A percentile compares a stretch with the other conserved stretches of the same genome.
phyloP scores from a whole-genome alignment of 2,329 filamentous ascomycete genomes.

The Gremmenia infestans region DNA sequence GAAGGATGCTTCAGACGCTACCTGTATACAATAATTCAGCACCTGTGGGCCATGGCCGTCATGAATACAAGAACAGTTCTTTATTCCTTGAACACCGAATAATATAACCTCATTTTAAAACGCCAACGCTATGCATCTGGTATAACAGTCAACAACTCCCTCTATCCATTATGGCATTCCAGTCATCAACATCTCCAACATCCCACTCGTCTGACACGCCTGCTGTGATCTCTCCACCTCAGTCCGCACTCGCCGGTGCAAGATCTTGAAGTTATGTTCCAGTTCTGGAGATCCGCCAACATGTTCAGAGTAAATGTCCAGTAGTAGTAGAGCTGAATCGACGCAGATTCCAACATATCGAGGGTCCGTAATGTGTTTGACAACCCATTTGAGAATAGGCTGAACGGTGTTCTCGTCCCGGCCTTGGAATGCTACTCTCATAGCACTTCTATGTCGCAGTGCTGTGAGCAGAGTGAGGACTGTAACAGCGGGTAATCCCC shows the following conservation, averaged over 20 bases:
- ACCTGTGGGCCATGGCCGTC: too few species aligned
- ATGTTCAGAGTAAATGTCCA: constrained; percentile 84
- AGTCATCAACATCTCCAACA: constrained; percentile 74
- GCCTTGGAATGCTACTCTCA: constrained; percentile 72
- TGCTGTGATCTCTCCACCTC: constrained; percentile 81
- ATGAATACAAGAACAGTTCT: background rate
- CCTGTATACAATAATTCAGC: too few species aligned
- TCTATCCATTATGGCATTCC: constrained; percentile 31
- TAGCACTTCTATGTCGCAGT: constrained; percentile 79
- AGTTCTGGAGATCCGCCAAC: constrained; percentile 70
- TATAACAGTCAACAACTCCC: constrained; percentile 6
- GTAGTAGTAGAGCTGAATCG: constrained; percentile 73
- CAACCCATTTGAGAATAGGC: constrained; percentile 79
- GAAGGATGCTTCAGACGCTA: too few species aligned
- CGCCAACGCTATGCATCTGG: constrained; percentile 40
- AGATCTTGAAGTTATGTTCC: constrained; percentile 60
- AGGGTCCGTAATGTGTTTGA: constrained; percentile 75
- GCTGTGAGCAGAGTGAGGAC: constrained; percentile 76
- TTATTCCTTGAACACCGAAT: background rate
- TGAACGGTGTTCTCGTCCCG: constrained; percentile 77
- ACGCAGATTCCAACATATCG: constrained; percentile 75
- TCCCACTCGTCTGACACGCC: constrained; percentile 76
- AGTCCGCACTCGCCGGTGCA: constrained; percentile 65
- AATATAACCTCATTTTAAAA: constrained; percentile 19
- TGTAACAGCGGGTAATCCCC: constrained; percentile 51